Evolutionary conservation across 352 stramenopile genomes (phyloP).

Genomic region (Phytophthora crassamura): DNA sequence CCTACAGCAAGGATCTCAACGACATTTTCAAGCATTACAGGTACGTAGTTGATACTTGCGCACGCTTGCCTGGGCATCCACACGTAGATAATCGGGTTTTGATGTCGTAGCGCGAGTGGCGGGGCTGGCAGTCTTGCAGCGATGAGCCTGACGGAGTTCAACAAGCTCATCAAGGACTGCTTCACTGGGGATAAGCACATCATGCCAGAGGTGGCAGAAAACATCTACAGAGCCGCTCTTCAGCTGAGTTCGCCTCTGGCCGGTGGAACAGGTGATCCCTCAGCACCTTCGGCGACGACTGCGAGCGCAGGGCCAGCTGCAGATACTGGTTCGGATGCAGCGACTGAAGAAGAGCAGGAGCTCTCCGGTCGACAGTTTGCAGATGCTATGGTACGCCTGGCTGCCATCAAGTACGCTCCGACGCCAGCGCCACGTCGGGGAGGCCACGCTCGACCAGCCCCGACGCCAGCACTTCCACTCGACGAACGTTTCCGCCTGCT

Average conservation of each 20-base stretch:
- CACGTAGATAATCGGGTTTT: not conserved
- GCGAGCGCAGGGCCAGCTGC: not conserved
- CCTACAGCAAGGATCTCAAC: conserved; percentile 80
- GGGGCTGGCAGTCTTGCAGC: conserved; percentile 69
- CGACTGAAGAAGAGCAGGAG: conserved; percentile 38
- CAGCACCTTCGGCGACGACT: not conserved
- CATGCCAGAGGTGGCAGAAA: conserved; percentile 48
- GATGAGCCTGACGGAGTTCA: conserved; percentile 78
- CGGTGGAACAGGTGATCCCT: not conserved
- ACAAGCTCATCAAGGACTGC: conserved; percentile 80
- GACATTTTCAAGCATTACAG: conserved; percentile 90
- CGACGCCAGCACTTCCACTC: conserved; percentile 33
- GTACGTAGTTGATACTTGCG: conserved; percentile 22
- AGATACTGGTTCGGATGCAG: not conserved
- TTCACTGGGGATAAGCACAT: conserved; percentile 54
- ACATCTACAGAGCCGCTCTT: conserved; percentile 51
- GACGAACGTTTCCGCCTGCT: conserved; percentile 70
- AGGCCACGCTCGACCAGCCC: conserved; percentile 14
- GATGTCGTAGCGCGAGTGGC: conserved; percentile 55
- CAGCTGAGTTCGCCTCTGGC: conserved; percentile 1
- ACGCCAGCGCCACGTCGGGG: conserved; percentile 18
- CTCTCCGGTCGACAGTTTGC: conserved; percentile 74
- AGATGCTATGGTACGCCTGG: conserved; percentile 64
- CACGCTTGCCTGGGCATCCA: not conserved
- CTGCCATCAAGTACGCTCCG: conserved; percentile 55